Evolutionary conservation across 2,329 filamentous ascomycete genomes (phyloP).

Genomic region (Penicillium digitatum): DNA sequence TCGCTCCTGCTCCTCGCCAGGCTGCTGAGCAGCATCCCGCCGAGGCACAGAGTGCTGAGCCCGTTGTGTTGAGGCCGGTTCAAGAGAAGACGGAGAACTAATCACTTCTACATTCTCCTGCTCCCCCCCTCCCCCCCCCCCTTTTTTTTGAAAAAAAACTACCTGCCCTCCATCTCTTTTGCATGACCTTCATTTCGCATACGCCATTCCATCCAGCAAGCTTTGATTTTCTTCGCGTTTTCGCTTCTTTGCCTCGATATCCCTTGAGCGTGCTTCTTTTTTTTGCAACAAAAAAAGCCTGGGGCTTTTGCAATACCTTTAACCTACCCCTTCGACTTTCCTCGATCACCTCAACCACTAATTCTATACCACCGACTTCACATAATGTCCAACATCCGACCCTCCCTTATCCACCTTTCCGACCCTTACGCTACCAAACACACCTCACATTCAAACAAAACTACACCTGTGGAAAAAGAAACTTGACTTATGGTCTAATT

Average conservation of each 20-base stretch:
- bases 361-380: constrained; percentile 1
- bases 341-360: neutral
- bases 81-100: constrained; percentile 24
- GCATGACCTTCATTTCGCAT: constrained; percentile 1
- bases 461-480: neutral
- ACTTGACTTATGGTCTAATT: constrained; percentile 1
- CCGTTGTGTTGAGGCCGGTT: constrained; percentile 14
- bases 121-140: too few relatives aligned
- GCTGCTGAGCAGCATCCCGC: constrained; percentile 26
- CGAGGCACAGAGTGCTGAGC: constrained; percentile 13
- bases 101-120: neutral
- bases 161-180: neutral
- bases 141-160: too few relatives aligned
- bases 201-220: constrained; percentile 12
- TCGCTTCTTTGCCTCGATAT: constrained; percentile 25
- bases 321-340: neutral
- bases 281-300: constrained; percentile 14
- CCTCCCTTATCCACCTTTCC: neutral
- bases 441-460: neutral
- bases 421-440: neutral
- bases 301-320: constrained; percentile 21
- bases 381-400: neutral
- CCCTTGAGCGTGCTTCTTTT: constrained; percentile 25
- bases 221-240: constrained; percentile 10
- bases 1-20: constrained; percentile 30